These are phyloP conservation scores for Teratosphaeria zuluensis DNA, from an alignment of 2,329 filamentous ascomycete genomes.

Conservation along the genomic window DNA sequence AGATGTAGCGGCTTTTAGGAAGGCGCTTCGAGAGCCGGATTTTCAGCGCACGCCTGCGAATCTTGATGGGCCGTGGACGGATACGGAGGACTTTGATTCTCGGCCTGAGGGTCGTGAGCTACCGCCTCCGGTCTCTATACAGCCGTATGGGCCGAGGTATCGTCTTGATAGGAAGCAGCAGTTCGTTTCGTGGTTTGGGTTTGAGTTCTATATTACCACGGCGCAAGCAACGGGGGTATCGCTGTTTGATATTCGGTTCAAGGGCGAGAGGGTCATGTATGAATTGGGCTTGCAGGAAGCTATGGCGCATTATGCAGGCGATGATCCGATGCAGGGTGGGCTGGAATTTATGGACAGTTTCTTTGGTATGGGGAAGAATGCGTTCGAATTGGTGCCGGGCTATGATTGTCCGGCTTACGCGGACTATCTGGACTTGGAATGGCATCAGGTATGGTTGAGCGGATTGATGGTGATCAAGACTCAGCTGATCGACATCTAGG, in stretches of 20 bases:
- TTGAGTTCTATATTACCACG: constrained; percentile 42
- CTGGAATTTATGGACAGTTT: constrained; percentile 8
- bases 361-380: constrained; percentile 21
- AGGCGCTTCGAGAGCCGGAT: constrained; percentile 31
- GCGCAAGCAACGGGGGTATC: constrained; percentile 36
- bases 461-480: background rate
- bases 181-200: constrained; percentile 46
- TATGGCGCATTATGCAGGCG: constrained; percentile 43
- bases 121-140: constrained; percentile 33
- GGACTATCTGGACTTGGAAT: constrained; percentile 41
- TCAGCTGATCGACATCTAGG: background rate
- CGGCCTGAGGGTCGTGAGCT: constrained; percentile 41
- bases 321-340: constrained; percentile 37
- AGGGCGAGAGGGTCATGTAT: constrained; percentile 43
- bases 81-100: constrained; percentile 35
- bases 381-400: constrained; percentile 39
- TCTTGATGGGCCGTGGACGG: constrained; percentile 41
- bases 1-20: constrained; percentile 39
- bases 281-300: constrained; percentile 46
- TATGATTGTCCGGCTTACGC: constrained; percentile 47
- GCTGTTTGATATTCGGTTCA: constrained; percentile 43
- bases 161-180: constrained; percentile 35
- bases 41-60: constrained; percentile 42
- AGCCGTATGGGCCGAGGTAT: constrained; percentile 32
- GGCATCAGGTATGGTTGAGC: constrained; percentile 25